These are phyloP conservation scores for Henckelia pumila DNA, from an alignment of 257 asterid species.

Conservation along the genomic window DNA sequence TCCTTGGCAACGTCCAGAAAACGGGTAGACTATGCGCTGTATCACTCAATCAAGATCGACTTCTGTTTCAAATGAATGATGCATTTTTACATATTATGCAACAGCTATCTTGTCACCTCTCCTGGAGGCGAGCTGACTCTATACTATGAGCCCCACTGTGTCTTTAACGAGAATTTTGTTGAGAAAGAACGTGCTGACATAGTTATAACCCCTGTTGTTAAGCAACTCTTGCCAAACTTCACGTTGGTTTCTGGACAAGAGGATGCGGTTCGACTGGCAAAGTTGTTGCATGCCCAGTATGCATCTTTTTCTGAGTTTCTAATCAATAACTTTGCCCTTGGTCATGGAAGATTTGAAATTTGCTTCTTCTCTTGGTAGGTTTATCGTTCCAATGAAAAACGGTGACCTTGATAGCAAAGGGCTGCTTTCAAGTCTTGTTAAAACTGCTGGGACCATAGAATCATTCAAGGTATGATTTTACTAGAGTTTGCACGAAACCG, in stretches of 20 bases:
- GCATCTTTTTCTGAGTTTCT: slow-evolving; percentile 5
- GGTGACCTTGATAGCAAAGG: slow-evolving; percentile 93
- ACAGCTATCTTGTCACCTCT: slow-evolving; percentile 77
- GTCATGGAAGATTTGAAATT: not conserved
- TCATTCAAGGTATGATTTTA: slow-evolving; percentile 67
- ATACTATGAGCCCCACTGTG: slow-evolving; percentile 93
- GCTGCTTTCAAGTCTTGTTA: slow-evolving; percentile 53
- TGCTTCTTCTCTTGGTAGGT: slow-evolving; percentile 37
- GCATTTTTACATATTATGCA: slow-evolving; percentile 9
- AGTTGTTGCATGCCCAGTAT: slow-evolving; percentile 70
- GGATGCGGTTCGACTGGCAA: slow-evolving; percentile 85
- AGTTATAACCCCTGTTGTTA: slow-evolving; percentile 79
- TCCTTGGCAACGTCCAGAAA: slow-evolving; percentile 98
- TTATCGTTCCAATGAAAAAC: slow-evolving; percentile 73
- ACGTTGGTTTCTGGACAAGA: slow-evolving; percentile 87
- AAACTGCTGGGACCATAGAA: slow-evolving; percentile 64
- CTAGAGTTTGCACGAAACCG: not conserved
- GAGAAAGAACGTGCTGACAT: slow-evolving; percentile 64
- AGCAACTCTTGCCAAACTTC: slow-evolving; percentile 75
- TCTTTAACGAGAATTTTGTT: slow-evolving; percentile 47
- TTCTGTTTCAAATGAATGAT: not conserved
- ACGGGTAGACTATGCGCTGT: slow-evolving; percentile 49
- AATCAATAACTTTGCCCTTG: not conserved
- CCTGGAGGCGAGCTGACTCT: slow-evolving; percentile 48
- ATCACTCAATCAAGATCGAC: not conserved